Evolutionary conservation across 371 early-diverging fungal genomes (phyloP), one percentile per base, ranked within the genome.

Genomic region (Phascolomyces articulosus): DNA sequence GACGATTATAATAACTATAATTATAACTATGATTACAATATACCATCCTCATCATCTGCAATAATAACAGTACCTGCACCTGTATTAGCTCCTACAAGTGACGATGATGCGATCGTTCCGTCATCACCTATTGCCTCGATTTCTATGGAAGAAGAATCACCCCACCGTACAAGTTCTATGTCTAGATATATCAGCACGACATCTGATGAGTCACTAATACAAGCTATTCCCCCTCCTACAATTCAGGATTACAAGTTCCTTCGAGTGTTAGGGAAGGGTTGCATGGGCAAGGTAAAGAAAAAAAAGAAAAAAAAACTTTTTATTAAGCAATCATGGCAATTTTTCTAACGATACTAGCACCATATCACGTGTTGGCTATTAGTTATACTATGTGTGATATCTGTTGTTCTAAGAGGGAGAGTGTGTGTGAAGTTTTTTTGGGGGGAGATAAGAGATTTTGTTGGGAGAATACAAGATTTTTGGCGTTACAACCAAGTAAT

Each of bases 241-340:
- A 59, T 60, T 56, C 53, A 82, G 15, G 79, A 88, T 51, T 86
- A 80, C 66, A 72, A 83, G 53, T 63, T 89, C 16, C 68, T 87
- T 23, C 79, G 80, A 60, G 84, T 85, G 3, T 66, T 90, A 3
- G 88, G 89, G 27, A 80, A 74, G 71, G 89, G 87, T 8, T 75
- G 77, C 27, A 83, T 86, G 77, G 87, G 87, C 26, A 87, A 88
- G 71, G 77, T 77, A 51, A 51, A 24, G 0, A n/a, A n/a, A n/a
- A n/a, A n/a, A n/a, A n/a, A n/a, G n/a, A n/a, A n/a, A n/a, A n/a
- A n/a, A n/a, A n/a, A n/a, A n/a, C n/a, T n/a, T n/a, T n/a, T n/a
- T n/a, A n/a, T n/a, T n/a, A 38, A 57, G 29, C 28, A 57, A 57
- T 31, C 18, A n/a, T n/a, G n/a, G n/a, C 11, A 34, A 0, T 34